Evolutionary conservation across 805 yeast genomes (phyloP).

Genomic region (Candida chauliodis): DNA sequence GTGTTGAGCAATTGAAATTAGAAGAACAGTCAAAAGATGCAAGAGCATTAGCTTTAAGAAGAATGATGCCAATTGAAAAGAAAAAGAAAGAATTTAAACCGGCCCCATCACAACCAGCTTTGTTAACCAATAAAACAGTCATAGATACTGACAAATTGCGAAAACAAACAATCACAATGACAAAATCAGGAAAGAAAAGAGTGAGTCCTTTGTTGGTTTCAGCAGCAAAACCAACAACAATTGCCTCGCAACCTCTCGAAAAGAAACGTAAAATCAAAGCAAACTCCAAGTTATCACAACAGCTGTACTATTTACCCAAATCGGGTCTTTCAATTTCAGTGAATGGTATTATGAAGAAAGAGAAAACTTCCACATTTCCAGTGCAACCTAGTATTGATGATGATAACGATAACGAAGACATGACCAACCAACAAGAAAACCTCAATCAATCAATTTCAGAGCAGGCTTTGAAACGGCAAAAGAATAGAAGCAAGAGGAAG

Average conservation of each 20-base stretch:
- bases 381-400: constrained; percentile 12
- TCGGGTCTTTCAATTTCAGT: constrained; percentile 64
- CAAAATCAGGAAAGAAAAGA: constrained; percentile 74
- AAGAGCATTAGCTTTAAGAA: constrained; percentile 5
- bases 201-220: constrained; percentile 70
- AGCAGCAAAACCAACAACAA: constrained; percentile 19
- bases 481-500: constrained; percentile 27
- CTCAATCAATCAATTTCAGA: constrained; percentile 19
- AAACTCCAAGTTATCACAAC: constrained; percentile 35
- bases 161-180: constrained; percentile 51
- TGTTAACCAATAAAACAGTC: neutral
- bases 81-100: neutral
- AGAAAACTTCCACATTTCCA: neutral
- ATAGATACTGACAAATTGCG: constrained; percentile 8
- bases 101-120: neutral
- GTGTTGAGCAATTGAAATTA: constrained; percentile 68
- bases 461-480: constrained; percentile 28
- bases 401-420: constrained; percentile 51
- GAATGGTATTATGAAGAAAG: constrained; percentile 44
- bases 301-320: constrained; percentile 54
- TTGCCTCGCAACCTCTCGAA: constrained; percentile 3
- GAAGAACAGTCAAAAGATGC: constrained; percentile 56
- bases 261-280: constrained; percentile 5
- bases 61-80: constrained; percentile 13
- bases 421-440: constrained; percentile 24